Evolutionary conservation across 257 asterid species (phyloP).

Genomic region (Scutellaria galericulata): DNA sequence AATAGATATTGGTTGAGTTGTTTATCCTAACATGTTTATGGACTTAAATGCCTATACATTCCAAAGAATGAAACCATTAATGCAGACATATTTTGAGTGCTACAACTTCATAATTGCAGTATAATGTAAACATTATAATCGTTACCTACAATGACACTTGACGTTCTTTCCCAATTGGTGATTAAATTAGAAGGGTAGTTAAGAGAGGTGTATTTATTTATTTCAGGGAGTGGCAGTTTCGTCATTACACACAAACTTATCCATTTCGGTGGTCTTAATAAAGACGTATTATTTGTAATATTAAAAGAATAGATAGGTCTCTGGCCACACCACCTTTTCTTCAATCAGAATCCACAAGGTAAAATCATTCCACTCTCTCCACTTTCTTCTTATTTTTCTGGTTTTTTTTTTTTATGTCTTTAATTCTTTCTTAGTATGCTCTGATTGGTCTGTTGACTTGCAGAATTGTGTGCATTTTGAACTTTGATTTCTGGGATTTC

Average conservation of each 20-base stretch:
- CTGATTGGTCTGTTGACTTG: neutral
- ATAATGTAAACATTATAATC: too few species aligned
- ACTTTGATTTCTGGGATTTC: neutral
- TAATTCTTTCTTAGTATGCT: neutral
- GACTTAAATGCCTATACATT: too few species aligned
- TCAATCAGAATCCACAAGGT: too few species aligned
- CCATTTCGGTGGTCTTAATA: constrained; percentile 22
- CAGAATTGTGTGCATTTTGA: neutral
- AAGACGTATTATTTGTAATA: constrained; percentile 24
- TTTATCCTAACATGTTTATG: too few species aligned
- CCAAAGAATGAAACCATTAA: too few species aligned
- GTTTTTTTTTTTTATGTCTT: neutral
- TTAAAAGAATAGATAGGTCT: neutral
- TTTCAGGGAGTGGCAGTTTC: constrained; percentile 36
- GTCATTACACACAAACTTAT: constrained; percentile 33
- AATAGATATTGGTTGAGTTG: too few species aligned
- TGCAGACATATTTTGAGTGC: too few species aligned
- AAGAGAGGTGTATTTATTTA: neutral
- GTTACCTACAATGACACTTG: too few species aligned
- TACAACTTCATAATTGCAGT: too few species aligned
- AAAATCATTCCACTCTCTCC: neutral
- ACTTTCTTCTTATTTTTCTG: constrained; percentile 21
- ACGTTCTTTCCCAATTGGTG: too few species aligned
- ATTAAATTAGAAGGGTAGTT: neutral
- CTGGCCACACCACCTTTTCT: too few species aligned